Evolutionary conservation across 1,284 basidiomycete genomes (phyloP).

Genomic region (Ceratobasidium sp.): DNA sequence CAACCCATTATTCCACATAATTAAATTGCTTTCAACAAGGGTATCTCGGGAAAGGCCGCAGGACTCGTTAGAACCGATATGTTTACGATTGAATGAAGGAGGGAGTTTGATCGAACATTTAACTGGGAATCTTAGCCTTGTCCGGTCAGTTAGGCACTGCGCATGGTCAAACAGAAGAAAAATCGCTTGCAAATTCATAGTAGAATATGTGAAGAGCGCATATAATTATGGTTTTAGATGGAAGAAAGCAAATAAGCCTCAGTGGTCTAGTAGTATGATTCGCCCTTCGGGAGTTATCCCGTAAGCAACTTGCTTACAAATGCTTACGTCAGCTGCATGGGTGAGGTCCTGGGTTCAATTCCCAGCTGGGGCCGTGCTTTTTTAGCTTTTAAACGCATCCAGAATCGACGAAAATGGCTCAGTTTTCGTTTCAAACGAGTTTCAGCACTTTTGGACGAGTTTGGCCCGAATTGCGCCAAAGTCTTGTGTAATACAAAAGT

Average conservation of each 20-base stretch:
- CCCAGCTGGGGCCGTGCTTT: constrained; percentile 32
- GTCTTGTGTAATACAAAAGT: too few species aligned
- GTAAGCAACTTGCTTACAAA: neutral
- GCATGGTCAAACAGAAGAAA: too few species aligned
- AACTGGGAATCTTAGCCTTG: too few species aligned
- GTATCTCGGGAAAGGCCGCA: too few species aligned
- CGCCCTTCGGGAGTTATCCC: constrained; percentile 30
- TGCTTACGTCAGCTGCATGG: constrained; percentile 33
- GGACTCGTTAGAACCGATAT: too few species aligned
- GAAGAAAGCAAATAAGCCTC: neutral
- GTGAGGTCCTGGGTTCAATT: constrained; percentile 37
- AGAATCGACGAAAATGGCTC: neutral
- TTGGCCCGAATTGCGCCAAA: neutral
- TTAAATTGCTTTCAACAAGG: neutral
- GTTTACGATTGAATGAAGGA: too few species aligned
- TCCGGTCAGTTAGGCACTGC: too few species aligned
- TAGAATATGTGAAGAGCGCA: too few species aligned
- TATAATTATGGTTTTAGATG: neutral
- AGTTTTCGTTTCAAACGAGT: neutral
- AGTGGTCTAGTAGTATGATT: constrained; percentile 38
- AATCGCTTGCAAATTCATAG: too few species aligned
- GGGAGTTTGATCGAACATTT: too few species aligned
- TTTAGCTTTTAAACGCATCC: neutral
- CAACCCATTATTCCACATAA: neutral
- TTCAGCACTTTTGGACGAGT: neutral